Evolutionary conservation across 148 eudicot species (phyloP), one percentile per base, ranked within the genome.

Genomic region (Heliosperma pusillum): DNA sequence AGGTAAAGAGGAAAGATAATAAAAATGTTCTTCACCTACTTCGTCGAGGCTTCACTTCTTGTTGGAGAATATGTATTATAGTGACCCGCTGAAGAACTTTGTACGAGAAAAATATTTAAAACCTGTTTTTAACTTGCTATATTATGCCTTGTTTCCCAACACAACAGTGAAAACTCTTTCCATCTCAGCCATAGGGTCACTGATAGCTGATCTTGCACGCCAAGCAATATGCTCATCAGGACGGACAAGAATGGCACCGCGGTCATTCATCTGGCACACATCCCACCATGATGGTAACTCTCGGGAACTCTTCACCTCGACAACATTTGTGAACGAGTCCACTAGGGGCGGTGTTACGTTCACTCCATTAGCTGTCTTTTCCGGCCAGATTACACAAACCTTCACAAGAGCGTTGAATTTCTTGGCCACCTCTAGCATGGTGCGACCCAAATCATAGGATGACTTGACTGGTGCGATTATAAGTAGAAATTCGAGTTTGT

Each of bases 161-260:
- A 88, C 79, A 76, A 76, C 73, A 63, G 85, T 77, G 55, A 93
- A 85, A 74, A 91, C 95, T 70, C 74, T 83, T 66, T 79, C 87
- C 89, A 94, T 81, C 66, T 62, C 36, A 27, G 66, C 15, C 7
- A 62, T 16, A 2, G 66, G 36, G 40, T 62, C 17, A 10, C 7
- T 2, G 19, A 67, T 42, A 25, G 8, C 55, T 20, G 71, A 67
- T 44, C 50, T 67, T 40, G 71, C 12, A 8, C 55, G 88, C 97
- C 99, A 95, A 71, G 97, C 96, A 77, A 95, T 86, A 78, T 95
- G 97, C 78, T 90, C 94, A 61, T 95, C 97, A 0, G 97, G 99
- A 62, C 99, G 88, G 40, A 90, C 97, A 55, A 95, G 81, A 83
- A 95, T 92, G 79, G 99, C 97, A 82, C 99, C 99, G 83, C 74